Conservation (phyloP, 768 basidiomycete genomes). For the Auricularia sp. region DNA sequence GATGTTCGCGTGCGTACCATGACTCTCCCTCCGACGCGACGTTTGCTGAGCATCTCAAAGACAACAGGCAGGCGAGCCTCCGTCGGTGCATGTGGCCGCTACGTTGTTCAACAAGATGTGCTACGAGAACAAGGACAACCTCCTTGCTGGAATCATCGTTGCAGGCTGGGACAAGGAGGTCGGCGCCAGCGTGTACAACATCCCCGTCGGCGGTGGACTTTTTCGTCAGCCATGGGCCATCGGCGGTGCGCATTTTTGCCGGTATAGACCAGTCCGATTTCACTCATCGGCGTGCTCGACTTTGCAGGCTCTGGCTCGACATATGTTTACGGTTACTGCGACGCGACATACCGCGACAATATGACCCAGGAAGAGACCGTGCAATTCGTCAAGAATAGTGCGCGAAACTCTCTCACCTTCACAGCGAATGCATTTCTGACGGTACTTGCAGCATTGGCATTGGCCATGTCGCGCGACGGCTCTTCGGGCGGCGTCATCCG, state of each 20-base stretch:
- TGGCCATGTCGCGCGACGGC: conserved; percentile 97
- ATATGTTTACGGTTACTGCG: conserved; percentile 98
- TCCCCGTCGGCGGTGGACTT: conserved; percentile 91
- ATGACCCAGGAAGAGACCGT: conserved; percentile 87
- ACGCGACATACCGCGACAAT: conserved; percentile 92
- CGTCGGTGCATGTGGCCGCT: conserved; percentile 75
- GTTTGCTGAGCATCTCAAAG: conserved; percentile 32
- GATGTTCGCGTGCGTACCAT: conserved; percentile 48
- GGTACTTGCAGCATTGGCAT: conserved; percentile 56
- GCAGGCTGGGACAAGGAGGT: conserved; percentile 92
- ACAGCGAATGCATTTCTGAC: conserved; percentile 4
- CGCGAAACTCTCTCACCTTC: conserved; percentile 22
- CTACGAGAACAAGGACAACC: conserved; percentile 85
- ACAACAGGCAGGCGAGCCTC: conserved; percentile 45
- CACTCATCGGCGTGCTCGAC: neutral
- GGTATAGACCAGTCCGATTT: neutral
- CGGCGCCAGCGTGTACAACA: conserved; percentile 92
- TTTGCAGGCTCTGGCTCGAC: conserved; percentile 81
- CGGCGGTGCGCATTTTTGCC: conserved; percentile 51
- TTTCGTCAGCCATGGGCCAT: conserved; percentile 99
- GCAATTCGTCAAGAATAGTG: conserved; percentile 93
- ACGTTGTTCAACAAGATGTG: conserved; percentile 77
- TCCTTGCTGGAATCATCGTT: conserved; percentile 93
- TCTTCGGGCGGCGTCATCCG: conserved; percentile 96
- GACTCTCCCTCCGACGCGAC: neutral